phyloP scores from a whole-genome alignment of 1,139 yeast species.

The Zhuliangozyma parablackwelliae region DNA sequence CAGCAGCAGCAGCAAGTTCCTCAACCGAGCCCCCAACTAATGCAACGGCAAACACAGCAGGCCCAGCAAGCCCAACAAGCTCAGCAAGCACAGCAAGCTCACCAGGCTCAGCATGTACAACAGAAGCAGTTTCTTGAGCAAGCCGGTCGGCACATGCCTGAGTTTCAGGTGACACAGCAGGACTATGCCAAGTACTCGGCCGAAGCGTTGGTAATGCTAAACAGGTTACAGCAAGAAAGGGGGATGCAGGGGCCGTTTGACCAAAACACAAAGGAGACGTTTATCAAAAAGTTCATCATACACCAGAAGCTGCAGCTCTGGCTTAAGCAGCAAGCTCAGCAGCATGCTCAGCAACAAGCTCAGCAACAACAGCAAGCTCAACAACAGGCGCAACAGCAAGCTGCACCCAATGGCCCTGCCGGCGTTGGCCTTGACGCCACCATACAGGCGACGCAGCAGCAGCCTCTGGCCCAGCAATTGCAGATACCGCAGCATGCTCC shows the following conservation, averaged over 20 bases:
- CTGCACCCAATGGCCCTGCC: constrained; percentile 1
- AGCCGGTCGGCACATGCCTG: constrained; percentile 18
- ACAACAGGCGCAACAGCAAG: constrained; percentile 12
- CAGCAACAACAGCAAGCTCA: constrained; percentile 13
- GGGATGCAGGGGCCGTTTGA: constrained; percentile 28
- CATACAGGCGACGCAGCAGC: constrained; percentile 4
- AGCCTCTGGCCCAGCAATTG: constrained; percentile 5
- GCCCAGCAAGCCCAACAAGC: constrained; percentile 14
- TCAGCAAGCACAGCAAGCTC: constrained; percentile 4
- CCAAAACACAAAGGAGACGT: constrained; percentile 33
- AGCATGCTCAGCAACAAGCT: constrained; percentile 11
- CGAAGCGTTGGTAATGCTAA: constrained; percentile 38
- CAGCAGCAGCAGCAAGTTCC: constrained; percentile 12
- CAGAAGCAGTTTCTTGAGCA: constrained; percentile 6
- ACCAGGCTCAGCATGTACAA: constrained; percentile 1
- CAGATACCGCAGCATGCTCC: too few species aligned
- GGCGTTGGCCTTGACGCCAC: too few species aligned
- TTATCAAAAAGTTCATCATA: constrained; percentile 36
- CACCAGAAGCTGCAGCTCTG: constrained; percentile 41
- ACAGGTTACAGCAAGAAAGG: constrained; percentile 36
- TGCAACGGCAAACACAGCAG: constrained; percentile 9
- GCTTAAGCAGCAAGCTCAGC: constrained; percentile 28
- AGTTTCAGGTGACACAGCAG: constrained; percentile 37
- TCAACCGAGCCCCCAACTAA: constrained; percentile 9
- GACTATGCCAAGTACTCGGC: constrained; percentile 38